Base-by-base conservation (phyloP, 2,329 filamentous ascomycete genomes). In the Epichloe glyceriae region DNA sequence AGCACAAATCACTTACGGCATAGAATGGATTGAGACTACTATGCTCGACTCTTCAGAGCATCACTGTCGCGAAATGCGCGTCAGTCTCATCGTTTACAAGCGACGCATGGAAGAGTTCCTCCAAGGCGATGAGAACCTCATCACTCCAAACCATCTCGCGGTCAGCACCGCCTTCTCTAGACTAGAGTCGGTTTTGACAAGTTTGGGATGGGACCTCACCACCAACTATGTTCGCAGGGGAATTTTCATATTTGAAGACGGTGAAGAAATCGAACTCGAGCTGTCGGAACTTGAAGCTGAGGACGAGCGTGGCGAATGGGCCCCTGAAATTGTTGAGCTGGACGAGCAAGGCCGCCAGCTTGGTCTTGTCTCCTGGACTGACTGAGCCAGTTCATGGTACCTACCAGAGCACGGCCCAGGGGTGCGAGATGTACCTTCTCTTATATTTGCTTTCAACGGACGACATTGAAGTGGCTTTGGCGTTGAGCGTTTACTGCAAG, bases 201-300 rank as follows among this genome's bases (percentile, higher is more conserved):
- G 67, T 4, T 64, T 82, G 2, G 76, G 72, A 4, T 83, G 79
- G 80, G 76, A 82, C 50, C 61, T 83, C 12, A 61, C 70, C 15
- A 71, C 67, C 7, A 69, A 75, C 51, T 76, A 75, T 54, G 59
- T 76, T 5, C 67, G 73, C 4, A 66, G 66, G 19, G 75, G 75
- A 2, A 70, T 66, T 49, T 61, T 74, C 26, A 75, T 72, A 65
- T 66, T 77, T 46, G 75, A 79, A 53, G 75, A 78, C 56, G 73
- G 75, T 26, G 70, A 78, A 61, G 59, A 73, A 54, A 67, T 76
- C 0, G 68, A 73, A 49, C 60, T 71, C 2, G 71, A 74, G 58
- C 61, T 75, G 49, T 64, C 67, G 2, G 75, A 79, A 44, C 67
- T 78, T 39, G 72, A 76, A 53, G 73, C 70, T 1, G 77, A 79